Conservation (phyloP, 2,329 filamentous ascomycete species). For the Cladosporium phlei region DNA sequence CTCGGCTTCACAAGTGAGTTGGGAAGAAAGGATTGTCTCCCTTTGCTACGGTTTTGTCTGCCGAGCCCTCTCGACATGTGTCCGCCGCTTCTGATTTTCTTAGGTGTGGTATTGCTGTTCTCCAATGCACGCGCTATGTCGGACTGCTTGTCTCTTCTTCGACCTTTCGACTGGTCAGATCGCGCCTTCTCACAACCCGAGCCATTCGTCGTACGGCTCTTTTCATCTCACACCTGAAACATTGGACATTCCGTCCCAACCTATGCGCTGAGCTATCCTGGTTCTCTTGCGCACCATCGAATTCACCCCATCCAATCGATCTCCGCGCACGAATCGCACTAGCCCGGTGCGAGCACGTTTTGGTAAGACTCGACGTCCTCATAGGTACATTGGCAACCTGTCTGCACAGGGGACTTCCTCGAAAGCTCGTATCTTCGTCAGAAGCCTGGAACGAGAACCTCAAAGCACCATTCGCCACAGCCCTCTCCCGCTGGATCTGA, state of each 20-base stretch:
- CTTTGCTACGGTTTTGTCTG: too few relatives aligned
- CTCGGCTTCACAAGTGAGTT: neutral
- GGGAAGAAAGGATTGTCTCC: too few relatives aligned
- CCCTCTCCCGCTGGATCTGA: constrained; percentile 8
- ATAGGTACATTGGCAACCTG: neutral
- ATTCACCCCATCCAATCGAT: neutral
- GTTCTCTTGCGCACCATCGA: neutral
- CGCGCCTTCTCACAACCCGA: neutral
- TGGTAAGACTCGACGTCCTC: neutral
- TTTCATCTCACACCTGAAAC: neutral
- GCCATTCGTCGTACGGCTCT: neutral
- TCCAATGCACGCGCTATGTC: too few relatives aligned
- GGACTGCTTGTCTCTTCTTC: too few relatives aligned
- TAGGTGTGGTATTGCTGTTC: too few relatives aligned
- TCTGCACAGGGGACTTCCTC: neutral
- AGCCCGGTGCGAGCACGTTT: neutral
- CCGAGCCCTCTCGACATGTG: too few relatives aligned
- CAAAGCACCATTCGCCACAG: constrained; percentile 16
- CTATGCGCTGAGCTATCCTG: neutral
- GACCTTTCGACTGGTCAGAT: too few relatives aligned
- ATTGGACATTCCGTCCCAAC: neutral
- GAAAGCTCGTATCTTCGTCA: neutral
- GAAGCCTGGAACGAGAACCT: constrained; percentile 6
- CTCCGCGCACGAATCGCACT: neutral
- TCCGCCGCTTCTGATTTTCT: too few relatives aligned